A percentile compares a stretch with the other conserved stretches of the same genome.
phyloP scores from a whole-genome alignment of 2,329 filamentous ascomycete species.

The Exophiala sp. region DNA sequence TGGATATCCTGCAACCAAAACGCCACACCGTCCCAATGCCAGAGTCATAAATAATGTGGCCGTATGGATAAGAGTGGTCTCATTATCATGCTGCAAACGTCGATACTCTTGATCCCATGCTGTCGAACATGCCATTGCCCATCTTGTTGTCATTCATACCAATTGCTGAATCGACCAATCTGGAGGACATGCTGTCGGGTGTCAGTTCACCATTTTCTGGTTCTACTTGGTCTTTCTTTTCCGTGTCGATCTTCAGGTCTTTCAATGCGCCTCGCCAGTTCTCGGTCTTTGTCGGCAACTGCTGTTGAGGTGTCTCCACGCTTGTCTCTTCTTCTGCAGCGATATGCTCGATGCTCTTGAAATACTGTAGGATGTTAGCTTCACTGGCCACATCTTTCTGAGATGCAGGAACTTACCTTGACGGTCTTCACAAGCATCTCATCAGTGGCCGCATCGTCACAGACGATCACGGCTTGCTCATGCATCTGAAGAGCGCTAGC shows the following conservation, averaged over 20 bases:
- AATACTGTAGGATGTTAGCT: constrained; percentile 49
- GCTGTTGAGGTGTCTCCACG: constrained; percentile 14
- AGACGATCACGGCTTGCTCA: constrained; percentile 75
- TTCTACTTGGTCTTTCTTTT: constrained; percentile 32
- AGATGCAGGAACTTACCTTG: constrained; percentile 34
- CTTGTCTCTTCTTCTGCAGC: constrained; percentile 36
- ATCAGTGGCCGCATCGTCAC: constrained; percentile 74
- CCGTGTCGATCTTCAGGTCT: constrained; percentile 45
- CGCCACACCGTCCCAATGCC: too few species aligned
- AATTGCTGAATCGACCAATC: constrained; percentile 45
- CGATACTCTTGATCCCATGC: constrained; percentile 41
- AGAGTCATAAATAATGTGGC: too few species aligned
- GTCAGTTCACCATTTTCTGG: constrained; percentile 45
- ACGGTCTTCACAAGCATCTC: constrained; percentile 73
- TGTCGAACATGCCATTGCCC: constrained; percentile 41
- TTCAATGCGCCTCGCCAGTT: constrained; percentile 31
- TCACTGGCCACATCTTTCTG: neutral
- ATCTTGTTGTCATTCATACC: constrained; percentile 40
- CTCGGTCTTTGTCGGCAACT: constrained; percentile 10
- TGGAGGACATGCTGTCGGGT: constrained; percentile 48
- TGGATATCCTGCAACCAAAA: too few species aligned
- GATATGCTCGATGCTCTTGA: constrained; percentile 68
- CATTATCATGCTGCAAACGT: constrained; percentile 18
- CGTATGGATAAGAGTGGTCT: too few species aligned
- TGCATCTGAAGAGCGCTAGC: constrained; percentile 77